A percentile compares a stretch with the other conserved stretches of the same genome.
Evolutionary conservation across 257 asterid species (phyloP).

Genomic region (Knoxia roxburghii): DNA sequence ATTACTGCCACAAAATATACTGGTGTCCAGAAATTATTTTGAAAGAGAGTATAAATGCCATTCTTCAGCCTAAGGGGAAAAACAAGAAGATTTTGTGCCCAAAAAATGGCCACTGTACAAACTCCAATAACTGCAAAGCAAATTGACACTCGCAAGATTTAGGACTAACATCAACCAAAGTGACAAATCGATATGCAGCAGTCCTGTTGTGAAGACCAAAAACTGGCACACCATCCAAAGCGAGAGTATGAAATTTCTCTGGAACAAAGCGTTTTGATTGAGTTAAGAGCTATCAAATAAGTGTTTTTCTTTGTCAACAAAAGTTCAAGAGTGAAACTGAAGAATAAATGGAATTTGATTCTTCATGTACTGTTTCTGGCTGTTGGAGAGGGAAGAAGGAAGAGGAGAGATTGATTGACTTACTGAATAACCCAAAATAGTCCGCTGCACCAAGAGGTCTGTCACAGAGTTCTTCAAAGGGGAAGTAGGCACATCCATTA

Average conservation of each 20-base stretch:
- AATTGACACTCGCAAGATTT: slow-evolving; percentile 4
- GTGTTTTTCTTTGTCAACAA: too few relatives aligned
- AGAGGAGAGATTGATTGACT: slow-evolving; percentile 22
- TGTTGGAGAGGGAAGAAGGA: too few relatives aligned
- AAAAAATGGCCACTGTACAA: too few relatives aligned
- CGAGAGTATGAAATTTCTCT: slow-evolving; percentile 87
- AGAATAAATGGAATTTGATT: too few relatives aligned
- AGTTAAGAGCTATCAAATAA: not conserved
- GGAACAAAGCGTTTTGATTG: slow-evolving; percentile 16
- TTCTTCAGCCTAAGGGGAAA: not conserved
- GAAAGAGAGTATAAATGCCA: too few relatives aligned
- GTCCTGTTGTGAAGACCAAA: slow-evolving; percentile 77
- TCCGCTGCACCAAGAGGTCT: slow-evolving; percentile 98
- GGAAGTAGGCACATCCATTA: slow-evolving; percentile 79
- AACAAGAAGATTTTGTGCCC: too few relatives aligned
- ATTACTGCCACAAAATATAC: too few relatives aligned
- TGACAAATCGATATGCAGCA: slow-evolving; percentile 95
- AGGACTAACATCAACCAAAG: slow-evolving; percentile 84
- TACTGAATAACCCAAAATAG: slow-evolving; percentile 79
- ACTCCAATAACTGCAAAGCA: not conserved
- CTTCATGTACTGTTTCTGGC: too few relatives aligned
- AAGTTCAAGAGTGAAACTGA: too few relatives aligned
- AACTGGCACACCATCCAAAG: slow-evolving; percentile 78
- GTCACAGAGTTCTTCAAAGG: slow-evolving; percentile 86
- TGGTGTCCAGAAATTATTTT: too few relatives aligned